Evolutionary conservation across 2,329 filamentous ascomycete genomes (phyloP).

Genomic region (Nothopassalora personata): DNA sequence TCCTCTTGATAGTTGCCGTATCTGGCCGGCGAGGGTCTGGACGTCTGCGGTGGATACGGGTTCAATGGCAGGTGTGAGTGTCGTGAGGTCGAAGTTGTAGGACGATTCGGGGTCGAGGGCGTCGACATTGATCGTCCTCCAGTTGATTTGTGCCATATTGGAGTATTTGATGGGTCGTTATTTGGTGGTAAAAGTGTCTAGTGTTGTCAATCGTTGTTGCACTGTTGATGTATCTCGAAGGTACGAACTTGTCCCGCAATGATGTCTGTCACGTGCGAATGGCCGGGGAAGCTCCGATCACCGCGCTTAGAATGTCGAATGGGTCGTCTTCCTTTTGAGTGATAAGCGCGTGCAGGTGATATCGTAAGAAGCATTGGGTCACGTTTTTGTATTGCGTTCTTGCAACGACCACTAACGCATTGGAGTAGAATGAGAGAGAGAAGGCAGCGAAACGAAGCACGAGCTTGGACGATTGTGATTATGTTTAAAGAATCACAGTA

Average conservation of each 20-base stretch:
- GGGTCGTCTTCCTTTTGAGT: no score
- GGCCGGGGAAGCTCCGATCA: no score
- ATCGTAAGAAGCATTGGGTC: no score
- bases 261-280: background rate
- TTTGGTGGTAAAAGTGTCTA: background rate
- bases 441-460: no score
- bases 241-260: background rate
- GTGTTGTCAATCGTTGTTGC: background rate
- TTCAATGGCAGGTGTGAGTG: conserved; percentile 70
- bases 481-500: no score
- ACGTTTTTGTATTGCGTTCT: no score
- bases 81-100: conserved; percentile 82
- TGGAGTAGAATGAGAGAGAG: no score
- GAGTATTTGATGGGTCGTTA: conserved; percentile 3
- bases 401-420: no score
- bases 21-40: conserved; percentile 70
- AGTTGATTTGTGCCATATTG: conserved; percentile 52
- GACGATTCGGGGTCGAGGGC: conserved; percentile 83
- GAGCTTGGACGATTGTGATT: no score
- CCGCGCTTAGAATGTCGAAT: no score
- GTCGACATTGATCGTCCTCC: conserved; percentile 91
- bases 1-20: conserved; percentile 79
- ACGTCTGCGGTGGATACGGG: conserved; percentile 73
- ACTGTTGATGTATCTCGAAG: background rate
- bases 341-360: no score